Conservation (phyloP, 257 asterid genomes). For the Ajuga chamaepitys region DNA sequence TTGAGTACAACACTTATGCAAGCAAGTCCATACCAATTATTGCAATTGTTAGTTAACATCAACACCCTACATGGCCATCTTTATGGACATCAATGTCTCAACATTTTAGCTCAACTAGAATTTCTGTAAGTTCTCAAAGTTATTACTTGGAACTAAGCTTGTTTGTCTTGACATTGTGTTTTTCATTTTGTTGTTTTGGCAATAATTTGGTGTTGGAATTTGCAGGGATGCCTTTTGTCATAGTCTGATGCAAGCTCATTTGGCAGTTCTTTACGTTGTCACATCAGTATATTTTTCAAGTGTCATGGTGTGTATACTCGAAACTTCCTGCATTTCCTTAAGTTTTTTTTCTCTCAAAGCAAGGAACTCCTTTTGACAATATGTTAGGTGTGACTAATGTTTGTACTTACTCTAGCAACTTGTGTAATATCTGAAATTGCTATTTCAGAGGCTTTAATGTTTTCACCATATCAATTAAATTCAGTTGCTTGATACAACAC, state of each 20-base stretch:
- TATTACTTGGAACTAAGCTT: neutral
- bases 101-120: slow-evolving; percentile 99
- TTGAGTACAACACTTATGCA: slow-evolving; percentile 81
- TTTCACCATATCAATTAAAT: slow-evolving; percentile 78
- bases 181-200: neutral
- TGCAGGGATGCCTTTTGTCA: slow-evolving; percentile 95
- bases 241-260: slow-evolving; percentile 98
- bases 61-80: slow-evolving; percentile 99
- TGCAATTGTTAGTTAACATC: slow-evolving; percentile 99
- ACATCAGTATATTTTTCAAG: slow-evolving; percentile 98
- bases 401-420: slow-evolving; percentile 98
- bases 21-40: slow-evolving; percentile 99
- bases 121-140: slow-evolving; percentile 57
- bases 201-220: slow-evolving; percentile 15
- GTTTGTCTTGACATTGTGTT: neutral
- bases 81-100: slow-evolving; percentile 93
- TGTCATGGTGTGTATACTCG: slow-evolving; percentile 68
- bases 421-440: slow-evolving; percentile 99
- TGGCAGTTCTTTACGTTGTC: slow-evolving; percentile 82
- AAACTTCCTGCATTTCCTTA: neutral
- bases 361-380: slow-evolving; percentile 15
- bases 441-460: slow-evolving; percentile 87
- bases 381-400: slow-evolving; percentile 93
- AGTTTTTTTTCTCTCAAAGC: neutral
- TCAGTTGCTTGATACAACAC: slow-evolving; percentile 39